phyloP scores from a whole-genome alignment of 805 yeast genomes.

The Zygoascus tannicola region DNA sequence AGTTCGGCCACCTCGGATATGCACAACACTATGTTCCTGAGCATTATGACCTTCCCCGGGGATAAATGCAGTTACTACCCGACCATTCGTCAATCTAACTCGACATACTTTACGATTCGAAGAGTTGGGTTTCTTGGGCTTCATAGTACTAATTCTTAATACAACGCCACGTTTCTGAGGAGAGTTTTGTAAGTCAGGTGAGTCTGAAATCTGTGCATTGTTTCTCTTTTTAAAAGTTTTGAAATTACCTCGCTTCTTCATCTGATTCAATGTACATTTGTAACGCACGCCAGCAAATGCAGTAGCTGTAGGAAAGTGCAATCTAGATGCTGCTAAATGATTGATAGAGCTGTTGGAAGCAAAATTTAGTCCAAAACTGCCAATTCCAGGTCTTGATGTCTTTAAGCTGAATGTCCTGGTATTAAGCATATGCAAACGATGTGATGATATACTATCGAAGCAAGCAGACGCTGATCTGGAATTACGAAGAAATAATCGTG shows the following conservation, averaged over 20 bases:
- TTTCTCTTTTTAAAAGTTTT: constrained; percentile 25
- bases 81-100: constrained; percentile 86
- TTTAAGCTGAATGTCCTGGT: too few species aligned
- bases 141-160: constrained; percentile 82
- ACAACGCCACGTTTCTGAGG: constrained; percentile 94
- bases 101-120: constrained; percentile 96
- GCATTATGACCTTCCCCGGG: constrained; percentile 98
- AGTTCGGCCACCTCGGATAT: constrained; percentile 96
- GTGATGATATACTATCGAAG: too few species aligned
- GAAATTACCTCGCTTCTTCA: constrained; percentile 26
- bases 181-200: constrained; percentile 75
- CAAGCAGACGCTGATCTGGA: too few species aligned
- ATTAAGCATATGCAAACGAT: too few species aligned
- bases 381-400: too few species aligned
- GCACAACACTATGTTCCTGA: constrained; percentile 94
- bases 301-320: neutral
- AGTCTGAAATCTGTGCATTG: constrained; percentile 26
- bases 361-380: too few species aligned
- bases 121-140: constrained; percentile 97
- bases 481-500: too few species aligned
- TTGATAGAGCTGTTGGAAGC: too few species aligned
- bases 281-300: constrained; percentile 6
- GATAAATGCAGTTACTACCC: constrained; percentile 80
- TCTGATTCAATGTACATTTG: constrained; percentile 26
- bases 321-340: too few species aligned